Base-by-base conservation (phyloP, 805 yeast genomes). In the Starmera caribaea region DNA sequence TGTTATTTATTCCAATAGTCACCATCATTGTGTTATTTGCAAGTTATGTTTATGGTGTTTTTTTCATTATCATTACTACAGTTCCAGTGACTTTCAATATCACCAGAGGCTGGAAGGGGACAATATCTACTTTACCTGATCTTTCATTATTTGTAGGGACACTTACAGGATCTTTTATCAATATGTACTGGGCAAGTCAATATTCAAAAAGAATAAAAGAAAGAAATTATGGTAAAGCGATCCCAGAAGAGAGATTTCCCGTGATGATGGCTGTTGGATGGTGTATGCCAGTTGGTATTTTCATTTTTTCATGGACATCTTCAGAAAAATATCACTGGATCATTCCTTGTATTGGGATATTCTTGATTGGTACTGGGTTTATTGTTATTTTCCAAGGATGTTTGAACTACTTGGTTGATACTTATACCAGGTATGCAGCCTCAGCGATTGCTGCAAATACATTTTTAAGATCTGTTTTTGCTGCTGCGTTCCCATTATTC, bases 371-470 rank as follows among this genome's bases (percentile, higher is more conserved):
- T 4, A 54, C 63, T 45, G 81, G 81, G 9, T 67, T 76, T 45
- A 58, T 77, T 38, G 62, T 70, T 35, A 70, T 75, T 37, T 79
- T 79, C 65, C 74, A 74, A 46, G 76, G 81, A 8, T 68, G 75
- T 43, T 57, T 78, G 38, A 76, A 73, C 54, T 79, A 79, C 49
- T 60, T 79, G 43, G 74, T 79, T 37, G 84, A 79, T 54, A 64
- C 81, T 35, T 77, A 74, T 50, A 65, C 75, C 30, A 57, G 65
- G 35, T 71, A 67, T 45, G 75, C 82, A 8, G 84, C 84, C 2
- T 72, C 80, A 12, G 81, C 81, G 3, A 63, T 77, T 40, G 82
- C 85, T 4, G 82, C 78, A 6, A 76, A 76, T 45, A 74, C 83
- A 1, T 71, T 78, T 41, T 53, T 73, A 37, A 65, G 84, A 53